phyloP scores from a whole-genome alignment of 805 yeast species.

The Candida caryicola region DNA sequence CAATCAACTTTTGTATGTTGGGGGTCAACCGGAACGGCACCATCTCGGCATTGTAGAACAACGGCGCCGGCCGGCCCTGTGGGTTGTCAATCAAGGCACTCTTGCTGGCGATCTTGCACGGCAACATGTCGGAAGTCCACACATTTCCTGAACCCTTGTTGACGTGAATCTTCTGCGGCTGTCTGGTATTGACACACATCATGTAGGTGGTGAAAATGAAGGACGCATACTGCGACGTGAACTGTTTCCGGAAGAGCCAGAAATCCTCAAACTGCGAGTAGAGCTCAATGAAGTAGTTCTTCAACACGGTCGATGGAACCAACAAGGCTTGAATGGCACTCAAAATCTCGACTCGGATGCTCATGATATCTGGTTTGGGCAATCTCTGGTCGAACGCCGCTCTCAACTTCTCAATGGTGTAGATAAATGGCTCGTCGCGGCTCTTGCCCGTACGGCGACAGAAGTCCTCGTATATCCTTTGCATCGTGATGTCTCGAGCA shows the following conservation, averaged over 20 bases:
- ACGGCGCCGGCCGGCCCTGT: constrained; percentile 62
- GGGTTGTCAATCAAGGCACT: constrained; percentile 29
- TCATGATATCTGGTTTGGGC: constrained; percentile 88
- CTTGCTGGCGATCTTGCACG: constrained; percentile 70
- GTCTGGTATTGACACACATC: constrained; percentile 90
- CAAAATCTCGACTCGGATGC: constrained; percentile 87
- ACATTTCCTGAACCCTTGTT: constrained; percentile 81
- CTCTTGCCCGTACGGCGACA: constrained; percentile 71
- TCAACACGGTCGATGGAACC: constrained; percentile 81
- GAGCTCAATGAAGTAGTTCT: constrained; percentile 67
- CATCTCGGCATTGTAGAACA: constrained; percentile 85
- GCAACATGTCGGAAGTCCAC: constrained; percentile 94
- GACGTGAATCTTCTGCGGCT: constrained; percentile 89
- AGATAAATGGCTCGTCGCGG: constrained; percentile 87
- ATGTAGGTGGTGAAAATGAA: constrained; percentile 89
- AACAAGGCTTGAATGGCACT: constrained; percentile 83
- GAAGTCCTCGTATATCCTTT: constrained; percentile 81
- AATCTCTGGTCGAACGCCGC: constrained; percentile 92
- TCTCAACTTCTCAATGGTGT: constrained; percentile 77
- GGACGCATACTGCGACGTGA: constrained; percentile 91
- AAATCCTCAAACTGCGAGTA: constrained; percentile 86
- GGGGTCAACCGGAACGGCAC: constrained; percentile 98
- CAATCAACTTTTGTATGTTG: constrained; percentile 88
- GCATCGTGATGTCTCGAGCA: constrained; percentile 69
- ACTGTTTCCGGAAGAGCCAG: constrained; percentile 95